These are phyloP conservation scores for Carallia brachiata DNA, from an alignment of 345 rosid genomes.

Conservation along the genomic window DNA sequence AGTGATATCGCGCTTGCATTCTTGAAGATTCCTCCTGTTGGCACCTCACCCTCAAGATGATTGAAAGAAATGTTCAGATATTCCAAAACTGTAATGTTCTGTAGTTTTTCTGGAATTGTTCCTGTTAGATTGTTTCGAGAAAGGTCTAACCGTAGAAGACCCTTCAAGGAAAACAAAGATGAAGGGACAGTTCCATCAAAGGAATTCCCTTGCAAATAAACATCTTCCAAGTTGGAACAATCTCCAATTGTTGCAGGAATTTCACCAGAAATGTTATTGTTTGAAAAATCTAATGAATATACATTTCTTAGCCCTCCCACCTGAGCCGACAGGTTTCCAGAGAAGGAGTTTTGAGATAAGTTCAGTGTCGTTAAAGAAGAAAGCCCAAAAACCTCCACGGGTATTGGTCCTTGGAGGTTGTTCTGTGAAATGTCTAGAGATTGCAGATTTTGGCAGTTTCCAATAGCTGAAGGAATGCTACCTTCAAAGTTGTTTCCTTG, in stretches of 20 bases:
- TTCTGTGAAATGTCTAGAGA: slow-evolving; percentile 8
- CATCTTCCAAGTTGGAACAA: slow-evolving; percentile 8
- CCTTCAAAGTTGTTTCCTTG: slow-evolving; percentile 13
- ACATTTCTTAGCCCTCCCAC: slow-evolving; percentile 9
- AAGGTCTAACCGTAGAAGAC: slow-evolving; percentile 9
- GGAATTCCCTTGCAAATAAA: neutral
- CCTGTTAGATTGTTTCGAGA: slow-evolving; percentile 15
- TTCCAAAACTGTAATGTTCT: neutral
- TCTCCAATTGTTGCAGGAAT: slow-evolving; percentile 10
- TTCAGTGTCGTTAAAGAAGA: neutral
- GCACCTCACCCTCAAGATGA: slow-evolving; percentile 17
- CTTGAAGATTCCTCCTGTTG: slow-evolving; percentile 6
- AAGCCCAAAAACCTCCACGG: neutral
- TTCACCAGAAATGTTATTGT: slow-evolving; percentile 7
- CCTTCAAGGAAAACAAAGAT: slow-evolving; percentile 11
- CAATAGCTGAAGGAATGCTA: slow-evolving; percentile 11
- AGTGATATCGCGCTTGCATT: slow-evolving; percentile 10
- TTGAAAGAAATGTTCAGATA: slow-evolving; percentile 11
- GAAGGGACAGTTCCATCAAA: slow-evolving; percentile 14
- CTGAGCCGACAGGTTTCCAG: slow-evolving; percentile 4
- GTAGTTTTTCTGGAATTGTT: neutral
- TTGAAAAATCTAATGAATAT: slow-evolving; percentile 9
- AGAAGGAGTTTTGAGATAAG: slow-evolving; percentile 4
- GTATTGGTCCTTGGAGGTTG: slow-evolving; percentile 9
- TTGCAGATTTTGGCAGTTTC: neutral